Base-by-base conservation (phyloP, 2,329 filamentous ascomycete species). In the Xylariaceae sp. region DNA sequence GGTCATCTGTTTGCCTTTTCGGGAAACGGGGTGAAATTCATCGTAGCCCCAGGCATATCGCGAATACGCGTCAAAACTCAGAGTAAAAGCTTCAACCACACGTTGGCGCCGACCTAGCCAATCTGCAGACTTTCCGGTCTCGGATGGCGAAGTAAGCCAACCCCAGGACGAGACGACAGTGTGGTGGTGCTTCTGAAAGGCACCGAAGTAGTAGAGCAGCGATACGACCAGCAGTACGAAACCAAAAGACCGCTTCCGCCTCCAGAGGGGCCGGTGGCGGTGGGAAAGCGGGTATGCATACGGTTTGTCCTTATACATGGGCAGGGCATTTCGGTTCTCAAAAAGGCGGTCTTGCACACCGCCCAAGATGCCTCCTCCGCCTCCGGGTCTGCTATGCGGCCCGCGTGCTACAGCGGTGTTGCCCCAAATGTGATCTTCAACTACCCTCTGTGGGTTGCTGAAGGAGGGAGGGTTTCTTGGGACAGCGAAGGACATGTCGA, bases 281-380 rank as follows among this genome's bases (percentile, higher is more conserved):
- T 83, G 80, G 59, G 84, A 85, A 29, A 81, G 77, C 39, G 84
- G 80, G 67, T 90, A 88, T 47, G 82, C 82, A 71, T 91, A 95
- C n/a, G 95, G 95, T 74, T 99, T 99, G 77, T 99, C 95, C 77
- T 99, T 99, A 79, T 99, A 99, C 90, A 98, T 93, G 41, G 95
- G 95, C 61, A 99, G 78, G 56, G 86, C 79, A 59, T 77, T 68
- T 61, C 74, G 74, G 21, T 76, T 83, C 33, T 87, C 84, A 61
- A 93, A 87, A 58, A 92, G 82, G 60, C 83, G 85, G 66, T 84
- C 83, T 45, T 88, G 79, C 34, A 91, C 79, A 44, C 77, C 80
- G 57, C 77, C 75, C 43, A 85, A 70, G 40, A 82, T 74, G 49
- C 54, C 54, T 75, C 71, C 24, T 66, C 67, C 55, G 49, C 59